These are phyloP conservation scores for Wallacemonas sp. DNA, from an alignment of 208 protist species.

Conservation along the genomic window DNA sequence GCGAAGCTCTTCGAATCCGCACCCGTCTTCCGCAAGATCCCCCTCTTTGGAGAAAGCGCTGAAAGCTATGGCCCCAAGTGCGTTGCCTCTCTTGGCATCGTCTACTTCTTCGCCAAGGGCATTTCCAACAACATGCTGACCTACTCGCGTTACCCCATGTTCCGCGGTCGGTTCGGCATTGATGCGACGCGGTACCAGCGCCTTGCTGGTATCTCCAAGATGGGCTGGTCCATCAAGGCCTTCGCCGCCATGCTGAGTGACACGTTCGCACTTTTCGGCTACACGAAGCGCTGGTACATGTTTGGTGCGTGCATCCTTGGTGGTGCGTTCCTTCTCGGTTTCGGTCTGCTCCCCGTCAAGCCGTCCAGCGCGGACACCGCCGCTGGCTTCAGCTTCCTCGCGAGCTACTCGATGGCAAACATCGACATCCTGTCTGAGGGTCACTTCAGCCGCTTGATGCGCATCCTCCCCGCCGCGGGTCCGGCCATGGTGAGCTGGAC, in stretches of 20 bases:
- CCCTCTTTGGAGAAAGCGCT: slow-evolving; percentile 33
- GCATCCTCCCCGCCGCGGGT: slow-evolving; percentile 21
- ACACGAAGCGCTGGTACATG: slow-evolving; percentile 78
- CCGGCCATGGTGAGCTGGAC: slow-evolving; percentile 35
- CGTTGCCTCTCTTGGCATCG: slow-evolving; percentile 21
- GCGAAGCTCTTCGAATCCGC: slow-evolving; percentile 27
- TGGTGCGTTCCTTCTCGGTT: slow-evolving; percentile 14
- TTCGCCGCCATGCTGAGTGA: slow-evolving; percentile 63
- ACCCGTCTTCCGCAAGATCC: slow-evolving; percentile 29
- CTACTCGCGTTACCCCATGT: slow-evolving; percentile 30
- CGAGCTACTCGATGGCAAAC: slow-evolving; percentile 24
- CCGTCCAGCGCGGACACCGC: slow-evolving; percentile 18
- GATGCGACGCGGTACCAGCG: slow-evolving; percentile 30
- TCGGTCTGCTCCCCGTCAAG: slow-evolving; percentile 23
- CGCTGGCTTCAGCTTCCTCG: slow-evolving; percentile 29
- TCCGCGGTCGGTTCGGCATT: slow-evolving; percentile 22
- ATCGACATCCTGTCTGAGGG: slow-evolving; percentile 47
- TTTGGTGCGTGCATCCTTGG: slow-evolving; percentile 25
- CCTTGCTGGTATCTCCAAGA: slow-evolving; percentile 21
- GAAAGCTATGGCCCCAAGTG: slow-evolving; percentile 27
- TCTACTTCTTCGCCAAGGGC: slow-evolving; percentile 30
- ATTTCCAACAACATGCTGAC: slow-evolving; percentile 28
- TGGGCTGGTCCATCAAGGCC: slow-evolving; percentile 60
- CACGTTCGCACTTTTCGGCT: slow-evolving; percentile 61
- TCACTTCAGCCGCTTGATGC: slow-evolving; percentile 42